Base-by-base conservation (phyloP, 331 rosid species). In the Telfairia occidentalis region DNA sequence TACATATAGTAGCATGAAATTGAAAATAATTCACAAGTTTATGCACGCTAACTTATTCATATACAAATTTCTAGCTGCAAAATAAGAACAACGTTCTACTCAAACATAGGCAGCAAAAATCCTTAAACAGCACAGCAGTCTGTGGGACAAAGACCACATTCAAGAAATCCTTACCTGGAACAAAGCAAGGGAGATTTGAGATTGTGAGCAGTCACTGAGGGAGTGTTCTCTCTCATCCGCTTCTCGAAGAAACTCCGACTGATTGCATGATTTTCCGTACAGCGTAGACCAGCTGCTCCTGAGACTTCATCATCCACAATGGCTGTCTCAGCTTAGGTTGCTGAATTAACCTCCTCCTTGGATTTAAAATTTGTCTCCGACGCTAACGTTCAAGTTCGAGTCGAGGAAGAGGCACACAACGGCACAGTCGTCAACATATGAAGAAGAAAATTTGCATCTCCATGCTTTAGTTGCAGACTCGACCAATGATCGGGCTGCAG, bases 391-490 rank as follows among this genome's bases (percentile, higher is more conserved):
- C 21, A 71, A 15, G 81, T 80, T 85, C 18, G 85, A 63, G 77
- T 91, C 83, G 8, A 93, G 87, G 82, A 88, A 93, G 79, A 93
- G 96, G 76, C 97, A 91, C 43, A 93, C 90, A 46, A 83, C 98
- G n/a, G 97, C 98, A 76, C 98, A 93, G 71, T 93, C 98, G 11
- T 93, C 98, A 7, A 93, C 87, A 78, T 93, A 88, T 73, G 97
- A 93, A 32, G 89, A 91, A 24, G 98, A 97, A 76, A 86, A 91
- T 65, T 88, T 93, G 49, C 78, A 84, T 77, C 90, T 88, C 98
- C 98, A 93, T 18, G 88, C 84, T 35, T 90, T 84, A 74, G 89
- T 93, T 2, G 98, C 98, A 58, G 92, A 79, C 89, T 93, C 97
- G 3, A 93, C 96, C 71, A 93, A 79, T 8, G 84, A 83, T 75